phyloP scores from a whole-genome alignment of 108 stramenopile genomes.

The Cyclotella sp. region DNA sequence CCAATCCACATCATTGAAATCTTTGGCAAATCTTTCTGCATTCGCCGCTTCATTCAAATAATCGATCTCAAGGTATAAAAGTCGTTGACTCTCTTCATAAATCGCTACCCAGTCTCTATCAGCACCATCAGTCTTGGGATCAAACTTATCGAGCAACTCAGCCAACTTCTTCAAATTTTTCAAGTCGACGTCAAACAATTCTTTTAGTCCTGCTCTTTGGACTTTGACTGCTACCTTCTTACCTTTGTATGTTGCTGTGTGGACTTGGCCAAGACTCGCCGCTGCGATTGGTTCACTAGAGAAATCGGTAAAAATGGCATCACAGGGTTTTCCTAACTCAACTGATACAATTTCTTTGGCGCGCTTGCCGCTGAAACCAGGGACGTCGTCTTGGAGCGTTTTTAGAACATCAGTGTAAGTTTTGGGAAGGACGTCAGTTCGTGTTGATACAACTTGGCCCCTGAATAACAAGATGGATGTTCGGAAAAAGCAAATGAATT shows the following conservation, averaged over 20 bases:
- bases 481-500: not conserved
- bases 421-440: conserved; percentile 90
- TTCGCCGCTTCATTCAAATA: conserved; percentile 94
- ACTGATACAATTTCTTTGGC: conserved; percentile 88
- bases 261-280: conserved; percentile 94
- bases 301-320: conserved; percentile 87
- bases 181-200: conserved; percentile 95
- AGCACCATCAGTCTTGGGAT: conserved; percentile 95
- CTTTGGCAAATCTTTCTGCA: conserved; percentile 81
- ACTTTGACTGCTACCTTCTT: conserved; percentile 93
- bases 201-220: conserved; percentile 93
- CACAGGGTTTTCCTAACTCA: conserved; percentile 81
- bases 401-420: conserved; percentile 92
- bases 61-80: conserved; percentile 95
- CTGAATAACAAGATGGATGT: too few species aligned
- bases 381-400: conserved; percentile 95
- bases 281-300: conserved; percentile 87
- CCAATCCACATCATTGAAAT: conserved; percentile 84
- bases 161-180: conserved; percentile 92
- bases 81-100: conserved; percentile 88
- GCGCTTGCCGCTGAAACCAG: conserved; percentile 84
- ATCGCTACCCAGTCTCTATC: conserved; percentile 94
- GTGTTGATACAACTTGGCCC: conserved; percentile 70
- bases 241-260: conserved; percentile 86
- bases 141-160: conserved; percentile 91